phyloP scores from a whole-genome alignment of 208 protist species.

The Trypanosoma melophagium region DNA sequence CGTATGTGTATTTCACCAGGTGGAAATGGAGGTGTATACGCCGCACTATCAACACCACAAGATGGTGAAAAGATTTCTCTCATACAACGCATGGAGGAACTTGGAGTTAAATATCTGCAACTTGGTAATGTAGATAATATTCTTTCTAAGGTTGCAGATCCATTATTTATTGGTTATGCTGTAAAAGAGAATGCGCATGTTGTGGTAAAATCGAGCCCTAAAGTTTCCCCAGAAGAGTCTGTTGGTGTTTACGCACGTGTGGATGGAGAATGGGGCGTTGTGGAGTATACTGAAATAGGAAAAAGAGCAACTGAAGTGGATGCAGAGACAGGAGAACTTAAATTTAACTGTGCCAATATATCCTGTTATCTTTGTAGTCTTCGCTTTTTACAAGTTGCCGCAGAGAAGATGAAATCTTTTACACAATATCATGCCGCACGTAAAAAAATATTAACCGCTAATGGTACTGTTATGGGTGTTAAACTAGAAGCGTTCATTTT shows the following conservation, averaged over 20 bases:
- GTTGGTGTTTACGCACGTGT: conserved; percentile 96
- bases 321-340: conserved; percentile 72
- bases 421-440: conserved; percentile 93
- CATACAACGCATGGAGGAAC: conserved; percentile 73
- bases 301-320: conserved; percentile 50
- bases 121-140: conserved; percentile 98
- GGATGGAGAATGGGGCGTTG: conserved; percentile 84
- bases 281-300: conserved; percentile 98
- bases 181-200: conserved; percentile 58
- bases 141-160: conserved; percentile 91
- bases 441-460: conserved; percentile 92
- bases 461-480: conserved; percentile 68
- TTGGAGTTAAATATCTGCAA: conserved; percentile 93
- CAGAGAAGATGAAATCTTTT: conserved; percentile 42
- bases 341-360: conserved; percentile 97
- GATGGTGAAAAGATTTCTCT: conserved; percentile 31
- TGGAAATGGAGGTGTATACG: conserved; percentile 97
- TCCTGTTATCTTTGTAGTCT: conserved; percentile 93
- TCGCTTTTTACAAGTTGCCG: conserved; percentile 62
- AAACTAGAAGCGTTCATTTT: conserved; percentile 99
- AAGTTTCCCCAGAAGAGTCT: conserved; percentile 75
- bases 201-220: conserved; percentile 93
- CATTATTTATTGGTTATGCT: conserved; percentile 94
- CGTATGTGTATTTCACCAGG: conserved; percentile 90
- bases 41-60: conserved; percentile 6